These are phyloP conservation scores for Boletus eberwhitei DNA, from an alignment of 768 basidiomycete species.

Conservation along the genomic window DNA sequence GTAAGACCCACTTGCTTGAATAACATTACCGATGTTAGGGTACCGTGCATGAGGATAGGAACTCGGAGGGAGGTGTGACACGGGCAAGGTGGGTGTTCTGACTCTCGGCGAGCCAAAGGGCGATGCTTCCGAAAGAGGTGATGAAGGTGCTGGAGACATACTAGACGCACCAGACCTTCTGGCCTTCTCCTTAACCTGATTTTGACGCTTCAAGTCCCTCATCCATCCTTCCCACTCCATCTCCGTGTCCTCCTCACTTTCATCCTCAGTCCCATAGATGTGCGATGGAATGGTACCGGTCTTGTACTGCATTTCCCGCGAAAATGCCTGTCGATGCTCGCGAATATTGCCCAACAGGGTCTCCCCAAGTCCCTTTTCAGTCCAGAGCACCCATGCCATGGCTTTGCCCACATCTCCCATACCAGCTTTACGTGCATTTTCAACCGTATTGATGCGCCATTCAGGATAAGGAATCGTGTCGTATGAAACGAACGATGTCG, in stretches of 20 bases:
- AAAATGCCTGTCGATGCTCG: conserved; percentile 22
- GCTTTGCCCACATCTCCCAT: conserved; percentile 56
- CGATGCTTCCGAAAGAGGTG: conserved; percentile 28
- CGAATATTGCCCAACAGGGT: conserved; percentile 20
- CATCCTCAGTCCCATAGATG: conserved; percentile 32
- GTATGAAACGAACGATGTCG: conserved; percentile 26
- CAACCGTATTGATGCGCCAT: conserved; percentile 53
- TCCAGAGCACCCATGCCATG: conserved; percentile 45
- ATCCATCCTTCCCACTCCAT: conserved; percentile 68
- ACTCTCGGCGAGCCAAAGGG: conserved; percentile 22
- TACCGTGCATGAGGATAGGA: conserved; percentile 8
- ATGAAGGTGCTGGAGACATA: conserved; percentile 21
- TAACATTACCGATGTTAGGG: conserved; percentile 23
- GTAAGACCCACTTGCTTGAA: conserved; percentile 2
- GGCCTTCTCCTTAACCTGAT: conserved; percentile 12
- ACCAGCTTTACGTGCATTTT: conserved; percentile 53
- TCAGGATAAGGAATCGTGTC: conserved; percentile 58
- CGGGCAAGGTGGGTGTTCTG: conserved; percentile 11
- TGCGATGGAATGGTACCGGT: neutral
- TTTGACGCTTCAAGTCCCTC: conserved; percentile 49
- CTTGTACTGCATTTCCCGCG: conserved; percentile 25
- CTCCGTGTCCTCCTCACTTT: conserved; percentile 46
- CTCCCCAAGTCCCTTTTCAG: conserved; percentile 23
- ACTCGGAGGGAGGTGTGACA: neutral
- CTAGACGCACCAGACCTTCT: neutral